Percentiles rank a stretch among this genome's conserved stretches.
Conservation (phyloP, 768 basidiomycete genomes). For the Boletus eberwhitei region DNA sequence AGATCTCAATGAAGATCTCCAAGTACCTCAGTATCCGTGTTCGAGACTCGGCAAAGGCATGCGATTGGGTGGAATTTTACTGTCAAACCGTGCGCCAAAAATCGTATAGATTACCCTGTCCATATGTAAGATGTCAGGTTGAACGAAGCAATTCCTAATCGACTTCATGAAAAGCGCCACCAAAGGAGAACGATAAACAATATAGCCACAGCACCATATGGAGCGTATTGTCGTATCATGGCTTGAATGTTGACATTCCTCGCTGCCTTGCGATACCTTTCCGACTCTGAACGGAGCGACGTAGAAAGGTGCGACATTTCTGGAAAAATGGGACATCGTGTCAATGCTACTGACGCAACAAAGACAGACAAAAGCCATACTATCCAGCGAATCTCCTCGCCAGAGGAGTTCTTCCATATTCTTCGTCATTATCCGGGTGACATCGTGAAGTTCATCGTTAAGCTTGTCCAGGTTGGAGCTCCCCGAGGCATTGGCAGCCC, state of each 20-base stretch:
- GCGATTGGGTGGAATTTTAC: neutral
- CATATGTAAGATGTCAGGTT: slow-evolving; percentile 20
- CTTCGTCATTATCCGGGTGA: slow-evolving; percentile 99
- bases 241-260: slow-evolving; percentile 92
- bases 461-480: slow-evolving; percentile 75
- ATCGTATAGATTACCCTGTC: slow-evolving; percentile 28
- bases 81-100: slow-evolving; percentile 2
- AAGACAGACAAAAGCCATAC: slow-evolving; percentile 45
- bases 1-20: neutral
- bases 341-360: neutral
- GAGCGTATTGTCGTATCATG: slow-evolving; percentile 94
- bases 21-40: neutral
- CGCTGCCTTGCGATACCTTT: slow-evolving; percentile 95
- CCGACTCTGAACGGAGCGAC: slow-evolving; percentile 91
- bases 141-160: slow-evolving; percentile 11
- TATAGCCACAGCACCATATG: slow-evolving; percentile 77
- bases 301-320: slow-evolving; percentile 97
- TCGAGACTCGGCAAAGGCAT: neutral
- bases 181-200: slow-evolving; percentile 74
- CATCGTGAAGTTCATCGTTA: slow-evolving; percentile 96
- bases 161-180: slow-evolving; percentile 68
- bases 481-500: slow-evolving; percentile 70
- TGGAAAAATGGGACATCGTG: slow-evolving; percentile 28
- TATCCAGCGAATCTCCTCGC: slow-evolving; percentile 95
- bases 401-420: slow-evolving; percentile 99